These are phyloP conservation scores for Globisporangium uncinulatum DNA, from an alignment of 352 stramenopile genomes.

Conservation along the genomic window DNA sequence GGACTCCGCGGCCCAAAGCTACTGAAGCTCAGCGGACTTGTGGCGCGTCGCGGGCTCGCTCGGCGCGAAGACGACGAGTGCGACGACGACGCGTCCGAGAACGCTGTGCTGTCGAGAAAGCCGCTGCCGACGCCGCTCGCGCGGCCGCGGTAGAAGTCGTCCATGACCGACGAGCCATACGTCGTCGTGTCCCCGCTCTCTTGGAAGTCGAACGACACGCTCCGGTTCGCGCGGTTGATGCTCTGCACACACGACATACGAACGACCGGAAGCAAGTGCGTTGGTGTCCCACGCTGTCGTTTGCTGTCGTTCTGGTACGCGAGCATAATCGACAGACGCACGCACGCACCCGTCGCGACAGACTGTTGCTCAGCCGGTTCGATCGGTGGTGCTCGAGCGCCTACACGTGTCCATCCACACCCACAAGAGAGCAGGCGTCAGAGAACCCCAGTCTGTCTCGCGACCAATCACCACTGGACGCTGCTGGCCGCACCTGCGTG, in stretches of 20 bases:
- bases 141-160: conserved; percentile 50
- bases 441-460: neutral
- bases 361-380: conserved; percentile 40
- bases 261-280: neutral
- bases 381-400: conserved; percentile 34
- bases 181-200: conserved; percentile 33
- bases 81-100: conserved; percentile 51
- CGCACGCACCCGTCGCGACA: conserved; percentile 47
- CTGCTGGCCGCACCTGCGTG: conserved; percentile 26
- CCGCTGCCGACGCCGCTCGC: conserved; percentile 28
- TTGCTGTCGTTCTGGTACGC: neutral
- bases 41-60: conserved; percentile 45
- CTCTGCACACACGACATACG: conserved; percentile 25
- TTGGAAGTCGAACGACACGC: conserved; percentile 71
- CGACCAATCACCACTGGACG: neutral
- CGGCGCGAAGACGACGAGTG: conserved; percentile 21
- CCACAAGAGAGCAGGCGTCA: conserved; percentile 15
- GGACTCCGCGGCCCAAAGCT: conserved; percentile 64
- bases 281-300: neutral
- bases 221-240: conserved; percentile 65
- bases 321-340: neutral
- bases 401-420: conserved; percentile 7
- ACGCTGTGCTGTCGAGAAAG: conserved; percentile 41
- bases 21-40: conserved; percentile 50
- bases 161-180: conserved; percentile 27